Percentiles rank a stretch among this genome's conserved stretches.
Evolutionary conservation across 441 rosid species (phyloP).

Genomic region (Populus hybrid): DNA sequence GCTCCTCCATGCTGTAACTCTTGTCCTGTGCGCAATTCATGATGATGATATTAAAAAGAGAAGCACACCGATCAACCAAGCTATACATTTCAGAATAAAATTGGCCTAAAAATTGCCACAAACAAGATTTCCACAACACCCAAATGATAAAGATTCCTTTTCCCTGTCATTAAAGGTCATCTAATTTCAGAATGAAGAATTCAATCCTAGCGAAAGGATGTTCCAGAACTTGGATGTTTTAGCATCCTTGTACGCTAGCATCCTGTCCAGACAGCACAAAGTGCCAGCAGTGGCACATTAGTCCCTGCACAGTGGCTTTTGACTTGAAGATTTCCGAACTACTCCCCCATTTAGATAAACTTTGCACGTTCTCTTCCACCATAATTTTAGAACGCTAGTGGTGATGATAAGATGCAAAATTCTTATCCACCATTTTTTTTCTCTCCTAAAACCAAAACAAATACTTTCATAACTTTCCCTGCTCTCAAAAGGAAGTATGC

Average conservation of each 20-base stretch:
- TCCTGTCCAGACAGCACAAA: not conserved
- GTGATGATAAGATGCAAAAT: not conserved
- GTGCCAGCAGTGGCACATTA: not conserved
- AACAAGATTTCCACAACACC: not conserved
- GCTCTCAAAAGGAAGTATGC: not conserved
- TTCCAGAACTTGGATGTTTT: not conserved
- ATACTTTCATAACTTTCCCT: not conserved
- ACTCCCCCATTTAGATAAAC: not conserved
- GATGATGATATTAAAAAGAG: not conserved
- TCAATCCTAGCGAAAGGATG: not conserved
- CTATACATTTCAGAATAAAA: no score
- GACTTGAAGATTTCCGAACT: no score
- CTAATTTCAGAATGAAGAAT: no score
- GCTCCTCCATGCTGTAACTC: slow-evolving; percentile 52
- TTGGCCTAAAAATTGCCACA: no score
- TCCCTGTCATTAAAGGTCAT: not conserved
- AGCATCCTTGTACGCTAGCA: no score
- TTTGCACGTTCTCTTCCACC: not conserved
- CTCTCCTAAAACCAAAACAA: not conserved
- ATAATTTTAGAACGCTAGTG: no score
- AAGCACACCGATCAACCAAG: not conserved
- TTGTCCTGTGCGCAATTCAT: slow-evolving; percentile 36
- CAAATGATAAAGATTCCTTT: not conserved
- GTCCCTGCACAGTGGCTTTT: not conserved
- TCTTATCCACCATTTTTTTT: not conserved